These are phyloP conservation scores for Hirschfeldia incana DNA, from an alignment of 345 rosid species.

Conservation along the genomic window DNA sequence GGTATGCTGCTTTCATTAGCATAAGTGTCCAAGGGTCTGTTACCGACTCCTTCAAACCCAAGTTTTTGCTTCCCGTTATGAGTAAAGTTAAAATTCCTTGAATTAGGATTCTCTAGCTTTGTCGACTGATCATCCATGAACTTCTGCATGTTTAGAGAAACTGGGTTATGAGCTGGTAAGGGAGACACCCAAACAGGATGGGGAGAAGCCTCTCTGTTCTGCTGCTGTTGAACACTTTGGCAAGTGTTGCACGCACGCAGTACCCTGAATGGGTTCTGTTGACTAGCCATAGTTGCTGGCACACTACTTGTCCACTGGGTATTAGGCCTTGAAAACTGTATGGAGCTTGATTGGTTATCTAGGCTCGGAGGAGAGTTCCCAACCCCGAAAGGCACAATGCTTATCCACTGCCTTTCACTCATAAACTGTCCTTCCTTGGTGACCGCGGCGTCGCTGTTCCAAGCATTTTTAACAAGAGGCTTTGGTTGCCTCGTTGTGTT, in stretches of 20 bases:
- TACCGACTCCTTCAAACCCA: slow-evolving; percentile 46
- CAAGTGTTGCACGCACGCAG: slow-evolving; percentile 47
- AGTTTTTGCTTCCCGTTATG: slow-evolving; percentile 39
- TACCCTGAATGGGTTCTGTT: slow-evolving; percentile 35
- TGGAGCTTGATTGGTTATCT: slow-evolving; percentile 45
- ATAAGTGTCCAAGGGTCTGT: slow-evolving; percentile 50
- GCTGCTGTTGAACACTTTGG: slow-evolving; percentile 48
- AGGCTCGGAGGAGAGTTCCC: slow-evolving; percentile 38
- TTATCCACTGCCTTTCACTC: slow-evolving; percentile 30
- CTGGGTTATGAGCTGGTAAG: slow-evolving; percentile 36
- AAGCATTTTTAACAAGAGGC: slow-evolving; percentile 26
- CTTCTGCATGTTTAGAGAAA: slow-evolving; percentile 40
- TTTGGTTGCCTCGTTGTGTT: slow-evolving; percentile 40
- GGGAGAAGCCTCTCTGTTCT: slow-evolving; percentile 45
- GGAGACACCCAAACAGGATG: slow-evolving; percentile 45
- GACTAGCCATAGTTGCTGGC: slow-evolving; percentile 33
- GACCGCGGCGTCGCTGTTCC: slow-evolving; percentile 31
- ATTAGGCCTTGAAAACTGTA: slow-evolving; percentile 49
- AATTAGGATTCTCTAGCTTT: slow-evolving; percentile 39
- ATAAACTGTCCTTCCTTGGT: slow-evolving; percentile 34
- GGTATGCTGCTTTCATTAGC: slow-evolving; percentile 74
- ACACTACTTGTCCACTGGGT: slow-evolving; percentile 47
- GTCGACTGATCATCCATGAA: slow-evolving; percentile 38
- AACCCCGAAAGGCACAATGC: slow-evolving; percentile 36
- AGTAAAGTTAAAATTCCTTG: slow-evolving; percentile 39